Base-by-base conservation (phyloP, 1,284 basidiomycete genomes). In the Rugosomyces carneus region DNA sequence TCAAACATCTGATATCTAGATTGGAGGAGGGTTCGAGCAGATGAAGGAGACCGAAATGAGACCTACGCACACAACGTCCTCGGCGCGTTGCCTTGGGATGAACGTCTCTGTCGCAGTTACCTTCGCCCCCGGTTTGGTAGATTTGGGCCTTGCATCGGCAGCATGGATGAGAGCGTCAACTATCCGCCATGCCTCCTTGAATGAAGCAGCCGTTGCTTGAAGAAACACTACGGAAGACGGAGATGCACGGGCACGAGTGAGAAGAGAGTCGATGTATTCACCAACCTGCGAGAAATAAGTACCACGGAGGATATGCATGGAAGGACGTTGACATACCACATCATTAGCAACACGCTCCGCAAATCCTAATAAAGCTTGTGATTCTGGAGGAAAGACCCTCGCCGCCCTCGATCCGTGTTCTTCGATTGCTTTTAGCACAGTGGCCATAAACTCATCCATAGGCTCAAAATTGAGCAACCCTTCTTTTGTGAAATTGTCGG, bases 1-100 rank as follows among this genome's bases (percentile, higher is more conserved):
- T 96, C 93, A 60, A 96, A 99, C 89, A 97, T 94, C 35, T 75
- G 75, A 61, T 89, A 94, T 8, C 89, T 93, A 58, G 19, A 42
- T 41, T 40, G 45, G 24, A 44, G 42, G 21, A 23, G 21, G 47
- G 42, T 52, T 48, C 18, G 45, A 41, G 44, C 15, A 42, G 4
- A 24, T 34, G 3, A 32, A 9, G 11, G 0, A 40, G 20, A 3
- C 9, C 6, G 15, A 13, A 29, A 29, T 27, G 19, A 23, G 19
- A 38, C 8, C 3, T n/a, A 60, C 60, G 29, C 57, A 92, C 89
- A 94, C 76, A 38, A 94, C 80, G 60, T 93, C 87, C 57, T 96
- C 90, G 0, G 86, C 84, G 32, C 69, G 69, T 3, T 68, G 71
- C 36, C 62, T 59, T 5, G 69, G 66, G 11, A 72, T 66, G 1